A percentile compares a stretch with the other conserved stretches of the same genome.
phyloP scores from a whole-genome alignment of 371 early-diverging fungal species.

The Mortierella sp. region DNA sequence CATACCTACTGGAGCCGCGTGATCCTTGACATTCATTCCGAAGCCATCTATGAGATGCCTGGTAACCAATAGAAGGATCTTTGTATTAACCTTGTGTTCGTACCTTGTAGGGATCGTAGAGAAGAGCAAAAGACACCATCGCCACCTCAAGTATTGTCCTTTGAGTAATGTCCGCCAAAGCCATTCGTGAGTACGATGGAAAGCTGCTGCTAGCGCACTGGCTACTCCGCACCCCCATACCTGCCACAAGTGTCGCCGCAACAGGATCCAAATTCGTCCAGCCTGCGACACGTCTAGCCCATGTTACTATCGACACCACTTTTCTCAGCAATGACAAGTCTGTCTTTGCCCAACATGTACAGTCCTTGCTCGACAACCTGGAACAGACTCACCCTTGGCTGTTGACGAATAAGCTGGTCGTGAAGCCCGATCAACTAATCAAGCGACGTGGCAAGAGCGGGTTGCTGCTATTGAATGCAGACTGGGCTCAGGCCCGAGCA shows the following conservation, averaged over 20 bases:
- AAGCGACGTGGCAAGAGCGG: slow-evolving; percentile 98
- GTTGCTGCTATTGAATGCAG: slow-evolving; percentile 88
- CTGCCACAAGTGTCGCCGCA: slow-evolving; percentile 55
- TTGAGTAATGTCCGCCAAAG: slow-evolving; percentile 90
- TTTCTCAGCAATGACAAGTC: slow-evolving; percentile 58
- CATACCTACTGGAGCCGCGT: too few relatives aligned
- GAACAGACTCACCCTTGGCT: slow-evolving; percentile 91
- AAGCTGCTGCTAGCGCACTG: slow-evolving; percentile 93
- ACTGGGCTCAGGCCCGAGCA: slow-evolving; percentile 85
- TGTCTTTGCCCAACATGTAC: slow-evolving; percentile 67
- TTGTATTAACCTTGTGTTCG: slow-evolving; percentile 18
- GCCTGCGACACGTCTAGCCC: slow-evolving; percentile 82
- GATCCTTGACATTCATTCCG: too few relatives aligned
- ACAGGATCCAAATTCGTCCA: slow-evolving; percentile 69
- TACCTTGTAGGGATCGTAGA: not conserved
- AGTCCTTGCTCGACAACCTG: slow-evolving; percentile 71
- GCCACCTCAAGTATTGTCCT: not conserved
- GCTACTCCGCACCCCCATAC: slow-evolving; percentile 78
- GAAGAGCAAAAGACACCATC: not conserved
- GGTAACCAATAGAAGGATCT: too few relatives aligned
- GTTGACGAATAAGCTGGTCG: slow-evolving; percentile 84
- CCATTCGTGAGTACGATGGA: slow-evolving; percentile 97
- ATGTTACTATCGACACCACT: slow-evolving; percentile 78
- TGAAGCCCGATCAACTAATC: slow-evolving; percentile 97
- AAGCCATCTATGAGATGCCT: too few relatives aligned